A percentile compares a stretch with the other conserved stretches of the same genome.
These are phyloP conservation scores for Xanthoparmelia taractica DNA, from an alignment of 495 filamentous ascomycete species.

Conservation along the genomic window DNA sequence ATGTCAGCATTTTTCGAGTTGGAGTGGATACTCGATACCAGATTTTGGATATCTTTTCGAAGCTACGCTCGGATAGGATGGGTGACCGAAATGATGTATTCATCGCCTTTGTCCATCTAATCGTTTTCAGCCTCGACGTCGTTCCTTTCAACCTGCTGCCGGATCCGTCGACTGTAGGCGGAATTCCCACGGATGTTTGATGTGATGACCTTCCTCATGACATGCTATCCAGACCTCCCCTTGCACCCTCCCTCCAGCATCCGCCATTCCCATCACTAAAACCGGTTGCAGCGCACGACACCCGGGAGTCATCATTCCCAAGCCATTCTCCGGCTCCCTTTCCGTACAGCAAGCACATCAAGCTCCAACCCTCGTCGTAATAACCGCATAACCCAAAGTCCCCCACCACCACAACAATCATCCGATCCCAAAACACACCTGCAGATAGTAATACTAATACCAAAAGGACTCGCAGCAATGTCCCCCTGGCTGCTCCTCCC, in stretches of 20 bases:
- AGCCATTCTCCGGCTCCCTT: not conserved
- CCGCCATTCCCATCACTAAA: not conserved
- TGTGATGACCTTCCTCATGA: not conserved
- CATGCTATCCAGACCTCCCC: not conserved
- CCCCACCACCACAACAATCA: not conserved
- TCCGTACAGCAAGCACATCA: not conserved
- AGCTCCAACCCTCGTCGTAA: not conserved
- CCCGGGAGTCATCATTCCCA: not conserved
- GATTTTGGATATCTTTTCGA: not conserved
- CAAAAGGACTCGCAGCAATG: not conserved
- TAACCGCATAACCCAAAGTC: not conserved
- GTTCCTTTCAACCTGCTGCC: not conserved
- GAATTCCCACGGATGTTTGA: not conserved
- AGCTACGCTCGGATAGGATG: not conserved
- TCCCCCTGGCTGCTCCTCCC: not conserved
- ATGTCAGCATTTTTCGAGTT: accelerated
- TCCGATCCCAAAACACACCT: not conserved
- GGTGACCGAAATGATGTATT: too few species aligned
- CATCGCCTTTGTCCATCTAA: not conserved
- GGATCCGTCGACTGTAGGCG: not conserved
- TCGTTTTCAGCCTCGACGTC: not conserved
- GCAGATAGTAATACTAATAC: too few species aligned
- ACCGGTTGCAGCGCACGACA: not conserved
- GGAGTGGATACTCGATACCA: not conserved
- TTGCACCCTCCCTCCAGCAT: not conserved